These are phyloP conservation scores for Botrytis pseudocinerea DNA, from an alignment of 2,329 filamentous ascomycete species.

Conservation along the genomic window DNA sequence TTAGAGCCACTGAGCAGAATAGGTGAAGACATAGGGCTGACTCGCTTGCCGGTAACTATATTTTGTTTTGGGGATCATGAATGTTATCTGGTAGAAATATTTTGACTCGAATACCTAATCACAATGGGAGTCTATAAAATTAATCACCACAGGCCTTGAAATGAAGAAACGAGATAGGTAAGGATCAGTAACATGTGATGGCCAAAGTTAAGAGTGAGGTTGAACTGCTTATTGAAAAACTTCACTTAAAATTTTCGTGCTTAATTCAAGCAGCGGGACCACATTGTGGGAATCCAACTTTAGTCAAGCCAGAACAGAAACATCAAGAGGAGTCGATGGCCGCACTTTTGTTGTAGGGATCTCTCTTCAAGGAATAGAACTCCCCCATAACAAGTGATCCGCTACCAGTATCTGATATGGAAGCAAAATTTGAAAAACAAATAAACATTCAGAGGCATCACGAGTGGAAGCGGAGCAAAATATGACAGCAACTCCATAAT, in stretches of 20 bases:
- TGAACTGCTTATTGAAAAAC: background rate
- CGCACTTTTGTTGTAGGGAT: background rate
- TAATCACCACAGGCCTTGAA: background rate
- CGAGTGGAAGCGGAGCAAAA: background rate
- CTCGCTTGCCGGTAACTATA: background rate
- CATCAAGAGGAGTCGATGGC: background rate
- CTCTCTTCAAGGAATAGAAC: background rate
- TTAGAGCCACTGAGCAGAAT: background rate
- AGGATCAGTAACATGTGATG: background rate
- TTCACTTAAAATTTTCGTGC: background rate
- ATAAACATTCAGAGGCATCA: background rate
- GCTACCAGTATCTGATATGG: background rate
- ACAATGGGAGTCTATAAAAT: background rate
- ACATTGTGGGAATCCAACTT: rapidly evolving
- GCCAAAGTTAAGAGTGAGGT: background rate
- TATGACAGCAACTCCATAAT: slow-evolving; percentile 9
- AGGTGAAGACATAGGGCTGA: background rate
- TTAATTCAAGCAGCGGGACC: background rate
- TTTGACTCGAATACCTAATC: background rate
- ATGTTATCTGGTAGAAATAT: background rate
- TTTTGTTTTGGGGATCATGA: background rate
- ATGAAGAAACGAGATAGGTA: background rate
- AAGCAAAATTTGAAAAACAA: background rate
- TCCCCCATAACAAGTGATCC: background rate
- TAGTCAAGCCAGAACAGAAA: background rate